Evolutionary conservation across 164 flowering plant species (phyloP), one percentile per base, ranked within the genome.

Genomic region (Stephania yunnanensis): DNA sequence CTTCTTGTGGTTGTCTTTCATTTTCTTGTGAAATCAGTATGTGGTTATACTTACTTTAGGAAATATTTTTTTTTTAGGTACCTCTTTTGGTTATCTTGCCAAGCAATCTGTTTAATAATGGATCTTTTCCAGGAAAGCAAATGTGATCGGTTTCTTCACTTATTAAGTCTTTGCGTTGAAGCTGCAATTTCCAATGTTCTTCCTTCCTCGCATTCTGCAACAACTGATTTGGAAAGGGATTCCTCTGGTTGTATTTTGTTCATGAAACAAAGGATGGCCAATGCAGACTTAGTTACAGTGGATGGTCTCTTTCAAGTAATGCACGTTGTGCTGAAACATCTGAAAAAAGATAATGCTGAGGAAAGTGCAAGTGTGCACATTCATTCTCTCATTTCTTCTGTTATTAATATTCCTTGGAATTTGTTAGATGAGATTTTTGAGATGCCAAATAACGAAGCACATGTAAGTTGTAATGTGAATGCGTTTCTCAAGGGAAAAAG

Each of bases 371-470:
- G 77, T 76, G 55, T 58, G n/a, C 88, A 80, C 80, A 67, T 87
- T 58, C 74, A 79, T 68, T 77, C 84, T 63, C 69, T 89, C 36
- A 76, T 75, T 76, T 76, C 75, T 71, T 76, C 76, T 76, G 69
- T 94, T 70, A 77, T 79, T 70, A 79, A 77, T 71, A 48, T 87
- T 31, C 85, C 84, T 10, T 88, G 92, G 94, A 84, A 86, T 73
- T 70, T 80, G 20, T 46, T 87, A 69, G 72, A 74, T 76, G 80
- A 77, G 64, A 29, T 74, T 73, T 69, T n/a, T 76, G 68, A 25
- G 70, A 77, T 63, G 78, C 71, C 55, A 69, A 73, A 25, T 61
- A 46, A 44, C 50, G 83, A 69, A 20, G 22, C 48, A 67, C 69
- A 52, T 36, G 69, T 31, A 15, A 55, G 67, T 66, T 77, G 77